These are phyloP conservation scores for Geotrichum histeridarum DNA, from an alignment of 1,139 yeast genomes.

Conservation along the genomic window DNA sequence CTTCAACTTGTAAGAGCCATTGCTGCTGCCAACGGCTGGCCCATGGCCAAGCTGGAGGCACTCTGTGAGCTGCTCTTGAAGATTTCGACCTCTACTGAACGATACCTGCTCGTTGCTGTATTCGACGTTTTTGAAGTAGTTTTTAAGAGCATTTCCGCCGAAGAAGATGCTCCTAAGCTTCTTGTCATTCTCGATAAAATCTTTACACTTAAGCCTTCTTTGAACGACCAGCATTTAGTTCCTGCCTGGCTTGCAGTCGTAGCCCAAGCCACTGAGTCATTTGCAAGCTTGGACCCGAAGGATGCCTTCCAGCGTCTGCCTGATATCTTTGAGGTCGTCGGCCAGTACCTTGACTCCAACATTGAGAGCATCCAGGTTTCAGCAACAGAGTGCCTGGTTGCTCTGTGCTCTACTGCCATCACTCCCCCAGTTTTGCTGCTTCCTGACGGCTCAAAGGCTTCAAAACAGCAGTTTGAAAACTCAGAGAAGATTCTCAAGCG, in stretches of 20 bases:
- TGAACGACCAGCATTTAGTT: constrained; percentile 76
- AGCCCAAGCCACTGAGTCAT: constrained; percentile 77
- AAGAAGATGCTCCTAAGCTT: constrained; percentile 54
- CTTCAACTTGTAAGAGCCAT: constrained; percentile 69
- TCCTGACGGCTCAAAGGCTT: constrained; percentile 40
- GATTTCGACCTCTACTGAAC: constrained; percentile 78
- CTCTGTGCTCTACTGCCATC: constrained; percentile 58
- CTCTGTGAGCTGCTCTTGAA: constrained; percentile 73
- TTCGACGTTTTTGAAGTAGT: constrained; percentile 83
- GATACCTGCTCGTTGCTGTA: constrained; percentile 72
- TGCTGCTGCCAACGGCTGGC: constrained; percentile 78
- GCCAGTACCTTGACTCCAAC: constrained; percentile 63
- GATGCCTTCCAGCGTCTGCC: constrained; percentile 56
- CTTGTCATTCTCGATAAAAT: constrained; percentile 62
- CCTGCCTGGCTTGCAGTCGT: constrained; percentile 95
- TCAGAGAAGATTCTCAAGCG: constrained; percentile 46
- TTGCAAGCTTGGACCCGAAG: constrained; percentile 54
- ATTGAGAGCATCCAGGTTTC: constrained; percentile 62
- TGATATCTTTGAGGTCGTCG: constrained; percentile 51
- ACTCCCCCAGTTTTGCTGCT: constrained; percentile 54
- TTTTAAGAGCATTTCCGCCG: constrained; percentile 67
- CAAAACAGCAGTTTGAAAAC: constrained; percentile 45
- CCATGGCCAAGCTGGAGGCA: constrained; percentile 58
- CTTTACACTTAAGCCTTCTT: constrained; percentile 73
- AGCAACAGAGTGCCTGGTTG: constrained; percentile 82